These are phyloP conservation scores for Botryotinia narcissicola DNA, from an alignment of 2,329 filamentous ascomycete species.

Conservation along the genomic window DNA sequence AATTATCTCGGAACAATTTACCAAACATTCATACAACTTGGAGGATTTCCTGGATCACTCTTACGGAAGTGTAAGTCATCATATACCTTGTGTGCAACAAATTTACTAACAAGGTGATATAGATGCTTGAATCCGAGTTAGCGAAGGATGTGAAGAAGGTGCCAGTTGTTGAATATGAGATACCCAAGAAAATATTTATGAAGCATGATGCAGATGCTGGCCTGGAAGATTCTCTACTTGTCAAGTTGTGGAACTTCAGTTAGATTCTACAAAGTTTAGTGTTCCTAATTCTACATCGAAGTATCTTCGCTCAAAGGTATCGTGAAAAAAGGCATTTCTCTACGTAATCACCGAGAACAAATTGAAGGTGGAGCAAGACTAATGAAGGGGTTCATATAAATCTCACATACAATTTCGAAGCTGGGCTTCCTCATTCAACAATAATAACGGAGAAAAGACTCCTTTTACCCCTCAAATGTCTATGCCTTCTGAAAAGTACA, in stretches of 20 bases:
- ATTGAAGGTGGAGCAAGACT: slow-evolving; percentile 21
- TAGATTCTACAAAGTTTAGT: slow-evolving; percentile 16
- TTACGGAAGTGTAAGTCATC: slow-evolving; percentile 68
- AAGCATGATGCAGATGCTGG: slow-evolving; percentile 48
- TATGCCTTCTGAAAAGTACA: background rate
- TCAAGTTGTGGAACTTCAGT: slow-evolving; percentile 60
- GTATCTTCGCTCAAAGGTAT: background rate
- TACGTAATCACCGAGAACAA: slow-evolving; percentile 19
- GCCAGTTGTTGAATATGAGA: slow-evolving; percentile 89
- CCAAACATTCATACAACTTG: slow-evolving; percentile 90
- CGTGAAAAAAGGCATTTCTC: slow-evolving; percentile 6
- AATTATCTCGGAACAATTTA: slow-evolving; percentile 95
- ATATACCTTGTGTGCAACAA: background rate
- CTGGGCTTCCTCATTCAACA: slow-evolving; percentile 1
- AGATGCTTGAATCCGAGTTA: slow-evolving; percentile 83
- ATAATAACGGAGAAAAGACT: background rate
- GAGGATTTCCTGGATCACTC: slow-evolving; percentile 97
- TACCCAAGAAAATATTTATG: slow-evolving; percentile 54
- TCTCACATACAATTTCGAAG: slow-evolving; percentile 2
- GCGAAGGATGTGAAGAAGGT: slow-evolving; percentile 79
- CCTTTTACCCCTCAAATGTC: background rate
- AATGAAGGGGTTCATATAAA: slow-evolving; percentile 9
- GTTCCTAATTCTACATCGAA: slow-evolving; percentile 1
- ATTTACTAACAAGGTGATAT: slow-evolving; percentile 37
- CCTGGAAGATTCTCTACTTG: slow-evolving; percentile 54